Conservation (phyloP, 1,284 basidiomycete genomes). For the Austroboletus olivaceoglutinosus region DNA sequence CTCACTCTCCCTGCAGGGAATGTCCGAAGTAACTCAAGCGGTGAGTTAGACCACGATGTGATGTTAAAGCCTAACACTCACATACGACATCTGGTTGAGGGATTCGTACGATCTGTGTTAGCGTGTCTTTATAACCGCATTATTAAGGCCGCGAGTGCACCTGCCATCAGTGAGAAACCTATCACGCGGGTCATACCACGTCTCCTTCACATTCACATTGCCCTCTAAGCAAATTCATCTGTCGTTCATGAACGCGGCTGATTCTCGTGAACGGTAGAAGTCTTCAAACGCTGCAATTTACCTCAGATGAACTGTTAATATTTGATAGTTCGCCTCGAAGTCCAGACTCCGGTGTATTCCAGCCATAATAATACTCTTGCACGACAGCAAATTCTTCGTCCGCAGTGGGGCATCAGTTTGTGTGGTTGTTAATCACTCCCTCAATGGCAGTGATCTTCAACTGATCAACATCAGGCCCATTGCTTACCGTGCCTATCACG, state of each 20-base stretch:
- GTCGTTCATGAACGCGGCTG: conserved; percentile 2
- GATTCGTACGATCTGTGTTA: not conserved
- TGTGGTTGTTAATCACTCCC: conserved; percentile 22
- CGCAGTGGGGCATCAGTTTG: conserved; percentile 3
- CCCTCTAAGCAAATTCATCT: not conserved
- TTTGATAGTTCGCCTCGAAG: not conserved
- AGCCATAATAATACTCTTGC: not conserved
- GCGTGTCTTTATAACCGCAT: conserved; percentile 1
- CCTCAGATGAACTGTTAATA: conserved; percentile 15
- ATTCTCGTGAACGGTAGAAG: conserved; percentile 1
- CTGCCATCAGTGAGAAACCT: conserved; percentile 2
- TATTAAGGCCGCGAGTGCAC: not conserved
- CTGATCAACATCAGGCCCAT: conserved; percentile 19
- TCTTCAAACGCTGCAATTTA: conserved; percentile 15
- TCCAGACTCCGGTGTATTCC: conserved; percentile 1
- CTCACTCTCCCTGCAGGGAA: not conserved
- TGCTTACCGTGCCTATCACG: conserved; percentile 19
- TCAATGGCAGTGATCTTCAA: conserved; percentile 31
- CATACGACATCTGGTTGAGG: not conserved
- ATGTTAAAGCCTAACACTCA: conserved; percentile 22
- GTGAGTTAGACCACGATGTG: conserved; percentile 18
- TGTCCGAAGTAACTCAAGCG: conserved; percentile 14
- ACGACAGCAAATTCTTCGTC: conserved; percentile 1
- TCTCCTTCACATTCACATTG: conserved; percentile 4
- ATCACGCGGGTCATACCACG: not conserved